Evolutionary conservation across 2,329 filamentous ascomycete genomes (phyloP), one percentile per base, ranked within the genome.

Genomic region (Didymella pomorum): DNA sequence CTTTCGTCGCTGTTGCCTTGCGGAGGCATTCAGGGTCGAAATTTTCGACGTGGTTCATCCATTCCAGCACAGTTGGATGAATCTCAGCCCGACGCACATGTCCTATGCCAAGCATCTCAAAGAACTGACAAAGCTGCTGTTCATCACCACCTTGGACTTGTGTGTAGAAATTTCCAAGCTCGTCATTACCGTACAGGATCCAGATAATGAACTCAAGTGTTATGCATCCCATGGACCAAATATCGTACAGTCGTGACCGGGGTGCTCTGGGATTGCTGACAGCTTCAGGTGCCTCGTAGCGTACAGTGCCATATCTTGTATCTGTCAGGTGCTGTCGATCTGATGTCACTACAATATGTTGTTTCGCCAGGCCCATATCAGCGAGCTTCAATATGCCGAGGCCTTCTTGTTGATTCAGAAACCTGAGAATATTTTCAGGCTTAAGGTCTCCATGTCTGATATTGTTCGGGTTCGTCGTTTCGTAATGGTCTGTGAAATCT

Each of bases 221-320:
- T n/a, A 73, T 65, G 50, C 70, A 73, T 7, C 70, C 70, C 62
- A 73, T 65, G 0, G 67, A 60, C 69, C 69, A 73, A 0, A 70
- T 33, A 18, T 72, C 68, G 28, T 63, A 69, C 0, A 63, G 53
- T 0, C 68, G 67, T 9, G 65, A 70, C 5, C 21, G 29, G 18
- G 33, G 33, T 18, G 33, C 1, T 3, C 57, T 20, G 21, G 21
- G n/a, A n/a, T n/a, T 47, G 11, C 18, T 33, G 11, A 33, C 14
- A 1, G 50, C 29, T 12, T 65, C 67, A 0, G 63, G 68, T 4
- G 63, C 53, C 44, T 69, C 67, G 39, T 70, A 69, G 7, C 50
- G 47, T 0, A 33, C 20, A 1, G 66, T 67, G 3, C 66, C 62
- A 14, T 58, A 66, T 14, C 56, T 28, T 16, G 65, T 0, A 4